phyloP scores from a whole-genome alignment of 257 asterid species.

The Penstemon barbatus region DNA sequence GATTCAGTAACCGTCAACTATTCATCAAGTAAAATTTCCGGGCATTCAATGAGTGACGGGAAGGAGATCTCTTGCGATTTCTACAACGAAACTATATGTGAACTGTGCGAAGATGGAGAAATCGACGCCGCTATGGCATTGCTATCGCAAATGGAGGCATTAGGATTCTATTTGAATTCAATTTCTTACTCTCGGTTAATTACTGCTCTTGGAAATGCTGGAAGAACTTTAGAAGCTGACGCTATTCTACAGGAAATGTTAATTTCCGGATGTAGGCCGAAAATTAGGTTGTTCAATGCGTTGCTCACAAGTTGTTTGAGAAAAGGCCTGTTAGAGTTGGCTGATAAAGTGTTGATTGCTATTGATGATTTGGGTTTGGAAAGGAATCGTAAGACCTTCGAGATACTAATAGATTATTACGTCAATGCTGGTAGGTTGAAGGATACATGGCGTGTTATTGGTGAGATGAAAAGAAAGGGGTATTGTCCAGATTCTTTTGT shows the following conservation, averaged over 20 bases:
- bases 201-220: constrained; percentile 61
- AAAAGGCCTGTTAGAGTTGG: constrained; percentile 66
- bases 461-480: constrained; percentile 72
- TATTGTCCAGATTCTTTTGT: constrained; percentile 60
- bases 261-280: constrained; percentile 55
- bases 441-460: constrained; percentile 73
- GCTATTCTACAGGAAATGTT: constrained; percentile 76
- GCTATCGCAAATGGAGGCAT: constrained; percentile 79
- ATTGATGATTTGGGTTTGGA: constrained; percentile 46
- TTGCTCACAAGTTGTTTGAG: constrained; percentile 66
- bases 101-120: constrained; percentile 65
- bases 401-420: constrained; percentile 67
- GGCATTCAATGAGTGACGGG: constrained; percentile 23
- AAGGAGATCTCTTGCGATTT: constrained; percentile 58
- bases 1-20: constrained; percentile 30
- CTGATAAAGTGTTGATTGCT: constrained; percentile 47
- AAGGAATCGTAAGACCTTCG: constrained; percentile 63
- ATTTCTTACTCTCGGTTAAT: constrained; percentile 52
- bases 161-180: constrained; percentile 59
- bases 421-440: constrained; percentile 67
- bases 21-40: constrained; percentile 14
- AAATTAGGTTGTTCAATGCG: constrained; percentile 48
- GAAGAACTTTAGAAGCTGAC: constrained; percentile 86
- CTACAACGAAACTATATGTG: constrained; percentile 53
- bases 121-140: constrained; percentile 68